Percentiles rank a stretch among this genome's conserved stretches.
Evolutionary conservation across 169 alveolate species (phyloP).

Genomic region (Cryptosporidium ubiquitum): DNA sequence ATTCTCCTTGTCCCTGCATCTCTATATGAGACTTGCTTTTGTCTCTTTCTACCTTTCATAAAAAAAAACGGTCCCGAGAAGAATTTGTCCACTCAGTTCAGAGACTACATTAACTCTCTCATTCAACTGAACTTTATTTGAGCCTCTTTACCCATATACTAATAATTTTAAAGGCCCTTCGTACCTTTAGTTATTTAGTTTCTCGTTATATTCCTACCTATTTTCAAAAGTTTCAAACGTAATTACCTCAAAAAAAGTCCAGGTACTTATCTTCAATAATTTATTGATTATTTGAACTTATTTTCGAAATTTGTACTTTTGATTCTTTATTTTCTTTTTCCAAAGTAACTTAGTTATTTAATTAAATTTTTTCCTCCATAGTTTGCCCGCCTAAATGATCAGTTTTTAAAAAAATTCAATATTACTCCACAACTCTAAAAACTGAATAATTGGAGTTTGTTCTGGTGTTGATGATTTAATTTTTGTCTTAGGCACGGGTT

Average conservation of each 20-base stretch:
- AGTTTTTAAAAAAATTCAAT: background rate
- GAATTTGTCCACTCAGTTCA: background rate
- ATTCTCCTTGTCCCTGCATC: background rate
- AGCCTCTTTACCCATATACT: conserved; percentile 3
- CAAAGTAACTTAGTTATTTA: background rate
- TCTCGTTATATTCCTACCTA: background rate
- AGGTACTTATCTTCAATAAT: background rate
- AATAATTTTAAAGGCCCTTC: background rate
- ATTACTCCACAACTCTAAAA: background rate
- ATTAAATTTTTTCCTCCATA: background rate
- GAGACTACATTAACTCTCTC: conserved; percentile 13
- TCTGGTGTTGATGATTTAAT: no score
- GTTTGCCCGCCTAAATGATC: conserved; percentile 32
- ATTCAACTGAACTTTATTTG: background rate
- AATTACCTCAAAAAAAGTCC: background rate
- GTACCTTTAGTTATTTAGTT: background rate
- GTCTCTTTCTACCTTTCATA: conserved; percentile 14
- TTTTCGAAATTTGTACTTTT: background rate
- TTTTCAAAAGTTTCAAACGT: background rate
- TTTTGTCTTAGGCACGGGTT: background rate
- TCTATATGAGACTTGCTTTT: conserved; percentile 17
- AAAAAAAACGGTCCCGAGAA: background rate
- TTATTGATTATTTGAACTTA: background rate
- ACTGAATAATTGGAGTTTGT: background rate
- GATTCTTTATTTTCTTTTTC: background rate